Conservation (phyloP, 2,329 filamentous ascomycete species). For the Colletotrichum trifolii region DNA sequence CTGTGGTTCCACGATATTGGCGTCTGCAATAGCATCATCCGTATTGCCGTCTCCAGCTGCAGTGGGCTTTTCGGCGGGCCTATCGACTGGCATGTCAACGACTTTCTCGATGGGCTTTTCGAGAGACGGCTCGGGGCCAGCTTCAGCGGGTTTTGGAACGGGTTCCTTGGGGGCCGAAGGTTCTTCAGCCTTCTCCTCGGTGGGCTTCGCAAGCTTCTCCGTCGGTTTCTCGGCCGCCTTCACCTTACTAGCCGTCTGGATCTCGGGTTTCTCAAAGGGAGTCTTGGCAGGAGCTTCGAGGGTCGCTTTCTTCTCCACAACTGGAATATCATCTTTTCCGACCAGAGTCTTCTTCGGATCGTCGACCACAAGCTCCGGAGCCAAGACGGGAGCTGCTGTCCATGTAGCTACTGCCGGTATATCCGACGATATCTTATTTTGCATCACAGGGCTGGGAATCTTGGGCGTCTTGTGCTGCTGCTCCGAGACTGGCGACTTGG, state of each 20-base stretch:
- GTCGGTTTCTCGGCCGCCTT: not conserved
- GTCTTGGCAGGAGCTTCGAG: not conserved
- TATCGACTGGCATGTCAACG: conserved; percentile 7
- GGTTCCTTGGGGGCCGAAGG: not conserved
- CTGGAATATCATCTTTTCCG: not conserved
- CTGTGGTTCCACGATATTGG: conserved; percentile 37
- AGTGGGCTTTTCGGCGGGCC: not conserved
- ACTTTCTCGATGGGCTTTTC: not conserved
- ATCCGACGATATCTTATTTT: conserved; percentile 17
- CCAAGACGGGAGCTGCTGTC: not conserved
- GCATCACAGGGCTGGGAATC: conserved; percentile 17
- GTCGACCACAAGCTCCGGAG: conserved; percentile 6
- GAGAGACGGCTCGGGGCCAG: not conserved
- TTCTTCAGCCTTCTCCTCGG: not conserved
- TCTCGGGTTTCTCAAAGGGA: not conserved
- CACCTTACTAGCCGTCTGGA: not conserved
- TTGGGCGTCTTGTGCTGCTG: conserved; percentile 25
- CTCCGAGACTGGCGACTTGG: conserved; percentile 18
- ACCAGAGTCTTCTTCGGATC: not conserved
- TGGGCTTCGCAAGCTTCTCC: not conserved
- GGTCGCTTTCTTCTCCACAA: not conserved
- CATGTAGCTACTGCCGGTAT: not conserved
- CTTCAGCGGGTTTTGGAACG: not conserved
- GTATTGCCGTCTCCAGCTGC: conserved; percentile 36
- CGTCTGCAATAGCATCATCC: not conserved